These are phyloP conservation scores for Colletotrichum liaoningense DNA, from an alignment of 2,329 filamentous ascomycete genomes.

Conservation along the genomic window DNA sequence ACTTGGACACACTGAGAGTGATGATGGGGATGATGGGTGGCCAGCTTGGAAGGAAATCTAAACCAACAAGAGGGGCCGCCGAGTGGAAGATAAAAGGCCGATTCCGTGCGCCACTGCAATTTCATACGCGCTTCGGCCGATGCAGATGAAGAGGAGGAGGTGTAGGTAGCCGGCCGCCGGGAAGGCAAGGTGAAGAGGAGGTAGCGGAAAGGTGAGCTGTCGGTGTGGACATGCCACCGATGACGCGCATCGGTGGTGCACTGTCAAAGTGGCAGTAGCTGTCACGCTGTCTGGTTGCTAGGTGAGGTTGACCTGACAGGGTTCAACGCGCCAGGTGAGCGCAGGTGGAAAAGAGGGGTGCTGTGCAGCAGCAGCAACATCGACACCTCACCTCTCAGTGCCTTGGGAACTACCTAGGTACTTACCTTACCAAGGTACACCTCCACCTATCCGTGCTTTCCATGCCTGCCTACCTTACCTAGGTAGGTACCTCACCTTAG, in stretches of 20 bases:
- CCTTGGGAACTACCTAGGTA: too few species aligned
- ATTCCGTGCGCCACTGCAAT: conserved; percentile 5
- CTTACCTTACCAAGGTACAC: too few species aligned
- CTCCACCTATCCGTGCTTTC: too few species aligned
- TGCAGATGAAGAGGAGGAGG: not conserved
- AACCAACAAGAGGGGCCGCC: conserved; percentile 1
- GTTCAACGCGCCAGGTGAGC: conserved; percentile 31
- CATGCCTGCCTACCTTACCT: too few species aligned
- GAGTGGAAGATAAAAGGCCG: not conserved
- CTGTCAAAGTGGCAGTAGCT: conserved; percentile 4
- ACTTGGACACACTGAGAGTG: not conserved
- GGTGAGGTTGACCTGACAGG: conserved; percentile 22
- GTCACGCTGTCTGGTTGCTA: conserved; percentile 3
- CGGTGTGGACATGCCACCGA: conserved; percentile 3
- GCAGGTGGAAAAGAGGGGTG: conserved; percentile 31
- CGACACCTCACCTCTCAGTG: not conserved
- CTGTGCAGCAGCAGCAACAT: not conserved
- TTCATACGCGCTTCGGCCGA: conserved; percentile 1
- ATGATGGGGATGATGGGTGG: not conserved
- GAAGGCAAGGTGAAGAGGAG: not conserved
- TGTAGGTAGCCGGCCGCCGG: not conserved
- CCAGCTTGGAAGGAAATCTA: not conserved
- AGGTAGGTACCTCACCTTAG: too few species aligned
- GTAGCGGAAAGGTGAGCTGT: not conserved
- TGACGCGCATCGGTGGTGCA: conserved; percentile 19